These are phyloP conservation scores for Pythium phragmitis DNA, from an alignment of 352 stramenopile genomes.

Conservation along the genomic window DNA sequence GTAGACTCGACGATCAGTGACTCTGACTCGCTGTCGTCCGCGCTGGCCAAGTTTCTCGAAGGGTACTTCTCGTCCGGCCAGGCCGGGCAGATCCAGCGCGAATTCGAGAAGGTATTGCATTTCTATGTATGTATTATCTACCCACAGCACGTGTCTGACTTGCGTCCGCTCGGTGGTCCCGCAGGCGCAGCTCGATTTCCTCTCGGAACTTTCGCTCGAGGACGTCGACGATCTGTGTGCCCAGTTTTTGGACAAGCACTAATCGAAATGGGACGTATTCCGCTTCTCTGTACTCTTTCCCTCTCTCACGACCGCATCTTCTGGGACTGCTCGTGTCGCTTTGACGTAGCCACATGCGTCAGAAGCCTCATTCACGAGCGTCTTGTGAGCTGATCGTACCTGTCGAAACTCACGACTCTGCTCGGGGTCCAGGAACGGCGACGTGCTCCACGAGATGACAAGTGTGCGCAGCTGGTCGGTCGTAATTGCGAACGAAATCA, in stretches of 20 bases:
- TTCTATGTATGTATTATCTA: neutral
- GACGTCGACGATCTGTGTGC: slow-evolving; percentile 72
- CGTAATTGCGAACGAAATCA: slow-evolving; percentile 69
- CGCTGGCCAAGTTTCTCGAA: slow-evolving; percentile 63
- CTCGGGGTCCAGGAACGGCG: slow-evolving; percentile 64
- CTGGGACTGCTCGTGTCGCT: slow-evolving; percentile 45
- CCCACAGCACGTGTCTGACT: neutral
- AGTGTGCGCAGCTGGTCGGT: slow-evolving; percentile 74
- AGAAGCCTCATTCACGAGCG: neutral
- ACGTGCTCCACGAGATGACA: slow-evolving; percentile 80
- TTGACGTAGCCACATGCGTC: neutral
- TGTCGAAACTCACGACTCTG: slow-evolving; percentile 48
- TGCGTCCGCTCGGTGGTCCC: too few species aligned
- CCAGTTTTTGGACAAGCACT: slow-evolving; percentile 46
- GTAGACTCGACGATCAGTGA: slow-evolving; percentile 30
- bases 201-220: slow-evolving; percentile 59
- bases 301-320: slow-evolving; percentile 6
- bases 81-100: slow-evolving; percentile 51
- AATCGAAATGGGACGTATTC: neutral
- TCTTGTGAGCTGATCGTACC: slow-evolving; percentile 26
- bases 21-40: slow-evolving; percentile 43
- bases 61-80: slow-evolving; percentile 64
- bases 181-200: slow-evolving; percentile 52
- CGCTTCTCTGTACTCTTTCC: neutral
- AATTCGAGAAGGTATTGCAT: slow-evolving; percentile 58